Evolutionary conservation across 2,329 filamentous ascomycete genomes (phyloP).

Genomic region (Colletotrichum sp.): DNA sequence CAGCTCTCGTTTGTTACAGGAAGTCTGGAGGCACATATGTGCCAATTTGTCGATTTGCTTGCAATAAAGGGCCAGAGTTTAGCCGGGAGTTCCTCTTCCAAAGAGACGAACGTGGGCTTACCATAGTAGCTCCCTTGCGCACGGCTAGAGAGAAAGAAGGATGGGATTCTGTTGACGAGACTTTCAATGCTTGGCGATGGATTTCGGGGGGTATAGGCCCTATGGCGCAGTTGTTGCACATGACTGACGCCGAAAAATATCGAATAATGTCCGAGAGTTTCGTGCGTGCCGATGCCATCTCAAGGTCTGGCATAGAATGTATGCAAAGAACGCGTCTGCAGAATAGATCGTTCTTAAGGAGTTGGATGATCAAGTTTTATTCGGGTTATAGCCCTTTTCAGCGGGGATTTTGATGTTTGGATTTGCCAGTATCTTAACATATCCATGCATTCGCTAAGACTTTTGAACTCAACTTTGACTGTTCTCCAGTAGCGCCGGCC

Average conservation of each 20-base stretch:
- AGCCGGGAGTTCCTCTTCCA: not conserved
- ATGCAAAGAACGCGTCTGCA: not conserved
- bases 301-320: not conserved
- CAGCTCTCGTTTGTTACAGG: not conserved
- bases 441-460: no score
- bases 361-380: not conserved
- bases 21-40: not conserved
- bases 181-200: not conserved
- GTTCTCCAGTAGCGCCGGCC: no score
- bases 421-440: no score
- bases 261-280: not conserved
- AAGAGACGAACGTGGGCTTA: not conserved
- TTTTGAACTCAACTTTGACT: no score
- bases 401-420: not conserved
- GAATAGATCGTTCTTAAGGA: not conserved
- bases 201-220: no score
- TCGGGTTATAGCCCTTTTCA: not conserved
- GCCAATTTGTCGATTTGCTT: not conserved
- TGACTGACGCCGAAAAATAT: not conserved
- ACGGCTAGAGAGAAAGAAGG: not conserved
- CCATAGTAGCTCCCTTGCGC: not conserved
- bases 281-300: not conserved
- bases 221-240: not conserved
- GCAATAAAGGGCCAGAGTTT: rapidly evolving
- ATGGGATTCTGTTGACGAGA: not conserved